Conservation (phyloP, 805 yeast species). For the Myxozyma neotropica region DNA sequence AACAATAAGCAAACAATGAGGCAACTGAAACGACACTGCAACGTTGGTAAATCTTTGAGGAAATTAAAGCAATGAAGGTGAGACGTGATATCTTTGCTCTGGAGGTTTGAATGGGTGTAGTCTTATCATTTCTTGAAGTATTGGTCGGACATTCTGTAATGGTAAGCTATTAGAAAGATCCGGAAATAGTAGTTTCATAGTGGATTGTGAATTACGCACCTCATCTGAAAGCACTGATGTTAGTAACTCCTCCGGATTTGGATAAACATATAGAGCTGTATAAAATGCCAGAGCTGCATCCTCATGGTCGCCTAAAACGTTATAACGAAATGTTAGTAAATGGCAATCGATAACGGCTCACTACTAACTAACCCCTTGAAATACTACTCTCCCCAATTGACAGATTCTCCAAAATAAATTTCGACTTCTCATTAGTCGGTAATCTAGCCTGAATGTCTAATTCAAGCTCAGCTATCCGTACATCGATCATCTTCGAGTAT, state of each 20-base stretch:
- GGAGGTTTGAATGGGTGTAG: slow-evolving; percentile 20
- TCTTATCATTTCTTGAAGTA: slow-evolving; percentile 11
- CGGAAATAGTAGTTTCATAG: background rate
- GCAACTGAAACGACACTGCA: background rate
- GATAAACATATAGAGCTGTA: slow-evolving; percentile 90
- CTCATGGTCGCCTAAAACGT: slow-evolving; percentile 50
- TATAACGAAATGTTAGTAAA: too few species aligned
- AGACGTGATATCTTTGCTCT: slow-evolving; percentile 7
- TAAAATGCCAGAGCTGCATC: slow-evolving; percentile 90
- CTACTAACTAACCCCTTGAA: slow-evolving; percentile 6
- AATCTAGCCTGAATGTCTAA: background rate
- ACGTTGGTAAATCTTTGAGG: background rate
- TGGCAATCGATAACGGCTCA: too few species aligned
- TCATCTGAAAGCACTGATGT: slow-evolving; percentile 12
- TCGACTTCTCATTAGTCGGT: slow-evolving; percentile 3
- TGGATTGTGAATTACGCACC: background rate
- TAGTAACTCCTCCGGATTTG: slow-evolving; percentile 90
- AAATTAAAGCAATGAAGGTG: slow-evolving; percentile 1
- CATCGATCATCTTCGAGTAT: slow-evolving; percentile 12
- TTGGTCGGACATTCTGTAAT: slow-evolving; percentile 20
- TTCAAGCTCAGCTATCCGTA: slow-evolving; percentile 2
- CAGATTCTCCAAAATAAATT: slow-evolving; percentile 12
- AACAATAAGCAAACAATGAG: background rate
- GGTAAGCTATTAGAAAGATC: background rate
- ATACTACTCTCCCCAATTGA: slow-evolving; percentile 9